phyloP scores from a whole-genome alignment of 208 protist species.

The Leishmania major region DNA sequence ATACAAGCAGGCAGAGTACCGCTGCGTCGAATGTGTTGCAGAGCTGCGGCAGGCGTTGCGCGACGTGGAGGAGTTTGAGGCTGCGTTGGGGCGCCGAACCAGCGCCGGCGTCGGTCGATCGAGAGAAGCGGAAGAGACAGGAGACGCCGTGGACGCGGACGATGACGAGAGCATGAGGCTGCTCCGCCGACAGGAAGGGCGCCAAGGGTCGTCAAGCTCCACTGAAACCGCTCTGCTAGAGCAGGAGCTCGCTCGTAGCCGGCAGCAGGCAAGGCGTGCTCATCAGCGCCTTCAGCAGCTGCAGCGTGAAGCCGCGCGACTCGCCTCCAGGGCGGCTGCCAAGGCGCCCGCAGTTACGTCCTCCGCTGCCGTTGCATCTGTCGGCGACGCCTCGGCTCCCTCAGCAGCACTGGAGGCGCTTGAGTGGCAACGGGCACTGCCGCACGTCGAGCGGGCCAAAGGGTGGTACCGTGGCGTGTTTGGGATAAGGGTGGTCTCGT shows the following conservation, averaged over 20 bases:
- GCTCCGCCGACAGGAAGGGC: constrained; percentile 13
- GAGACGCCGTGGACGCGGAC: not conserved
- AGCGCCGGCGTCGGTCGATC: not conserved
- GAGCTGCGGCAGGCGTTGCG: constrained; percentile 40
- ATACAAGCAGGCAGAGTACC: constrained; percentile 61
- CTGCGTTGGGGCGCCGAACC: not conserved
- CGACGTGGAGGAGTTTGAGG: constrained; percentile 29
- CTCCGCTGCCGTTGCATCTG: not conserved
- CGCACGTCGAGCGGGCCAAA: constrained; percentile 47
- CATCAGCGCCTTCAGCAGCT: constrained; percentile 37
- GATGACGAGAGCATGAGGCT: constrained; percentile 17
- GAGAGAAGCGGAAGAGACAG: constrained; percentile 10
- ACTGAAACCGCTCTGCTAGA: constrained; percentile 20
- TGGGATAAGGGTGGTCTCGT: constrained; percentile 36
- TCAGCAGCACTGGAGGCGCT: not conserved
- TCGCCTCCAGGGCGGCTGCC: constrained; percentile 4
- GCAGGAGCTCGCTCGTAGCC: constrained; percentile 27
- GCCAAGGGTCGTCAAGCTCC: not conserved
- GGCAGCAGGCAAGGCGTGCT: constrained; percentile 23
- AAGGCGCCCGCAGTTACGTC: not conserved
- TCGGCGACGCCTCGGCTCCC: not conserved
- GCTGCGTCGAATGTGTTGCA: constrained; percentile 50
- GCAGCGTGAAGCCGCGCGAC: constrained; percentile 37
- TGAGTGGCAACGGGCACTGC: constrained; percentile 27
- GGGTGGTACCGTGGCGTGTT: constrained; percentile 60